Base-by-base conservation (phyloP, 768 basidiomycete species). In the Tulasnella sp. region DNA sequence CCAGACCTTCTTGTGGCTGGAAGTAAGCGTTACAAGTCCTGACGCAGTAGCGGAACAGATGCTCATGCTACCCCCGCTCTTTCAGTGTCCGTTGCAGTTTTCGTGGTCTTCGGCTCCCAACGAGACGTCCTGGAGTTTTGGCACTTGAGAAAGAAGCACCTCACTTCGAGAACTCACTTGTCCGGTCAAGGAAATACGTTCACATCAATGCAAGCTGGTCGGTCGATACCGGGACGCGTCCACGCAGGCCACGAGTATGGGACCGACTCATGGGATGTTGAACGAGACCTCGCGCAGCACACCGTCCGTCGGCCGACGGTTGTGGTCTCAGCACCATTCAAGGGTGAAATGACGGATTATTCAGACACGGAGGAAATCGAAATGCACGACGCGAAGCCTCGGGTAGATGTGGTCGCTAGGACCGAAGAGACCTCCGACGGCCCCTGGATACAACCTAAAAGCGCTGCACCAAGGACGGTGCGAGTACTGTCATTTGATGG, bases 41-140 rank as follows among this genome's bases (percentile, higher is more conserved):
- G 60, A 28, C 31, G 60, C 18, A 20, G 22, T 22, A 20, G 48
- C 16, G 14, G 60, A 64, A 18, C 1, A 24, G 6, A 9, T 31
- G 28, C 60, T 64, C 20, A 64, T 31, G 16, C 22, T 12, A 9
- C n/a, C 31, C n/a, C 24, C 60, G n/a, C 31, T 64, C 60, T 18
- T 64, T 44, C 42, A 78, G 77, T 60, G 64, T 31, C 40, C 64
- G 16, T 50, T 16, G 77, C 58, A 20, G 64, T 72, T 12, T 78
- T 60, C 22, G 28, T 60, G 12, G 54, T 78, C 34, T 78, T 78
- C 22, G 77, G 46, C 28, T 78, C 77, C 18, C 77, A 78, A 58
- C 24, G 37, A 31, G 77, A 78, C 54, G 77, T 78, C 18, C 40
- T 78, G 64, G 77, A 60, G 77, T 42, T 72, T 60, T 78, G 77